A percentile compares a stretch with the other conserved stretches of the same genome.
Conservation (phyloP, 305 asterid genomes). For the Plantago coronopus region DNA sequence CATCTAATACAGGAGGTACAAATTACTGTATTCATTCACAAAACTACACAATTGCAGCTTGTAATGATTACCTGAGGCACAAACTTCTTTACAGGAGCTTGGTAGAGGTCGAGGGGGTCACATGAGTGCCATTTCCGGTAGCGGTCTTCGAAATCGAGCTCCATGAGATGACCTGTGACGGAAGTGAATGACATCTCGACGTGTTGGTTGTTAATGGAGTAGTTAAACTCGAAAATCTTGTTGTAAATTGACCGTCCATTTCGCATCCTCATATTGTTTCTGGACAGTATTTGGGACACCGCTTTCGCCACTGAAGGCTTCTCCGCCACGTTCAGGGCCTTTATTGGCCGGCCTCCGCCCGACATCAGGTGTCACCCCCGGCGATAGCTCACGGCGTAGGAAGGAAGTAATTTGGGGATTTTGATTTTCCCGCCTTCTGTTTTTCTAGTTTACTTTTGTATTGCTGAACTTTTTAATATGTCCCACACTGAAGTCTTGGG, state of each 20-base stretch:
- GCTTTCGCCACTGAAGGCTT: constrained; percentile 99
- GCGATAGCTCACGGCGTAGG: not conserved
- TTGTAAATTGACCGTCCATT: constrained; percentile 87
- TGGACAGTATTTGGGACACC: constrained; percentile 73
- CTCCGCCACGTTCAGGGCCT: constrained; percentile 95
- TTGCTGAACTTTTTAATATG: no score
- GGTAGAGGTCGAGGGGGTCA: constrained; percentile 83
- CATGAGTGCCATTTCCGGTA: constrained; percentile 96
- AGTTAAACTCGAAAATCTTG: constrained; percentile 79
- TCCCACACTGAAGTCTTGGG: no score
- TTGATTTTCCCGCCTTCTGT: not conserved
- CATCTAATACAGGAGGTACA: not conserved
- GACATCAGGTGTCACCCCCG: constrained; percentile 27
- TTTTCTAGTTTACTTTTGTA: no score
- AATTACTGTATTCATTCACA: not conserved
- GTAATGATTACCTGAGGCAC: constrained; percentile 60
- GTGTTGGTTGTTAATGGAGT: constrained; percentile 50
- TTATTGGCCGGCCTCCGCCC: constrained; percentile 44
- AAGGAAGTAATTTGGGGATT: not conserved
- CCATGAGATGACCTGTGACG: constrained; percentile 98
- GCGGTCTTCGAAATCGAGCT: constrained; percentile 80
- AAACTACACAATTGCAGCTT: not conserved
- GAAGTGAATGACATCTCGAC: constrained; percentile 84
- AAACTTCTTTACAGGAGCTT: constrained; percentile 69
- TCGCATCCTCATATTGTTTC: constrained; percentile 51